These are phyloP conservation scores for Calycina marina DNA, from an alignment of 2,329 filamentous ascomycete species.

Conservation along the genomic window DNA sequence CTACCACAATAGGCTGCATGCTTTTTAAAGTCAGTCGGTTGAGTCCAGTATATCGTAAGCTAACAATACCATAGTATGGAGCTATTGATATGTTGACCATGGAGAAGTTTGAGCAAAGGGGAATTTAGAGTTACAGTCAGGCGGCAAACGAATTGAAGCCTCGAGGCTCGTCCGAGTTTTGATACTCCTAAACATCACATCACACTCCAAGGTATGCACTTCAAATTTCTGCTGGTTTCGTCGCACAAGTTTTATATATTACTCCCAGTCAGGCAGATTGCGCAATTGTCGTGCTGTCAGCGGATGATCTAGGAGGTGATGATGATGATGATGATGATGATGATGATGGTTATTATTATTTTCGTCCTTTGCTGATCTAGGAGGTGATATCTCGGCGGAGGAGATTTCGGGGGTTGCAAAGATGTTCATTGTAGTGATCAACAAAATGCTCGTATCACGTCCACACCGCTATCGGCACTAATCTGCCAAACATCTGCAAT, in stretches of 20 bases:
- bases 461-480: background rate
- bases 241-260: background rate
- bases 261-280: background rate
- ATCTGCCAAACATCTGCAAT: conserved; percentile 1
- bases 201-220: background rate
- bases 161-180: background rate
- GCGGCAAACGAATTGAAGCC: background rate
- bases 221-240: background rate
- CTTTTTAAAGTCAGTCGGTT: background rate
- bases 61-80: conserved; percentile 1
- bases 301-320: background rate
- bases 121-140: background rate
- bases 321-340: too few relatives aligned
- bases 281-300: background rate
- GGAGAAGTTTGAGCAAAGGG: background rate
- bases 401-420: background rate
- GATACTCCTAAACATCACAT: background rate
- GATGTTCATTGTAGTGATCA: background rate
- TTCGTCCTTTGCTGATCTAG: background rate
- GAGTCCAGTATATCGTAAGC: background rate
- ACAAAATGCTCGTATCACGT: background rate
- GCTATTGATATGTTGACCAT: conserved; percentile 1
- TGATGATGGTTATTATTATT: too few relatives aligned
- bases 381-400: background rate
- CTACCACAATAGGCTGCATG: background rate